Evolutionary conservation across 2,329 filamentous ascomycete genomes (phyloP), one percentile per base, ranked within the genome.

Genomic region (Exutisphaerella laricina): DNA sequence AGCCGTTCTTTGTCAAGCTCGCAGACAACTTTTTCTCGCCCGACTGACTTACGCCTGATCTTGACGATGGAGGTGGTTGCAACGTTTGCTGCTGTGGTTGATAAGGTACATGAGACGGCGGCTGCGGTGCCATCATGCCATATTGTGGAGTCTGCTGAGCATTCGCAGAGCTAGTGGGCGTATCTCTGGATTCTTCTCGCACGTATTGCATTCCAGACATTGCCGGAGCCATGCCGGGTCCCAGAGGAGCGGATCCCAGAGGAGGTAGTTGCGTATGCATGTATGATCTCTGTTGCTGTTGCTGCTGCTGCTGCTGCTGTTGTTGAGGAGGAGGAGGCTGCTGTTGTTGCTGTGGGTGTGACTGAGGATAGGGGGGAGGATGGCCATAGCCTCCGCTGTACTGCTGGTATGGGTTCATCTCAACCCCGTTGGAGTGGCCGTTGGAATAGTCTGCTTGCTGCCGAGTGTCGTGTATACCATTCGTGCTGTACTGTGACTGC

Each of bases 371-470:
- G 31, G 41, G 43, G 20, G 42, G 45, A 29, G 45, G 46, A 32
- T 50, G 48, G 16, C 37, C 50, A 33, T 55, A 54, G 23, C 39
- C 42, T 25, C 29, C 38, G 10, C 34, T 36, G 35, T 56, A 54
- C 33, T 45, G 46, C 32, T 53, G 44, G 38, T 53, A 55, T 33
- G 50, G 52, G 31, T 54, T 53, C 45, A 52, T 51, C 40, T 55
- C 47, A 29, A n/a, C 38, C n/a, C 41, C 44, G 43, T 45, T 50
- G 34, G 43, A 23, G 14, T 52, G 45, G 25, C 50, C 48, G 47
- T 54, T 55, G 32, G 46, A 46, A 33, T 52, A 45, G 16, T 45
- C 49, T 38, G 39, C 22, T 35, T 33, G 20, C 32, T 33, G 40
- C 31, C 41, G 38, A 33, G 46, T 37, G 40, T 48, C 42, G 22